Conservation (phyloP, 2,329 filamentous ascomycete genomes). For the Amauroascus verrucosus region DNA sequence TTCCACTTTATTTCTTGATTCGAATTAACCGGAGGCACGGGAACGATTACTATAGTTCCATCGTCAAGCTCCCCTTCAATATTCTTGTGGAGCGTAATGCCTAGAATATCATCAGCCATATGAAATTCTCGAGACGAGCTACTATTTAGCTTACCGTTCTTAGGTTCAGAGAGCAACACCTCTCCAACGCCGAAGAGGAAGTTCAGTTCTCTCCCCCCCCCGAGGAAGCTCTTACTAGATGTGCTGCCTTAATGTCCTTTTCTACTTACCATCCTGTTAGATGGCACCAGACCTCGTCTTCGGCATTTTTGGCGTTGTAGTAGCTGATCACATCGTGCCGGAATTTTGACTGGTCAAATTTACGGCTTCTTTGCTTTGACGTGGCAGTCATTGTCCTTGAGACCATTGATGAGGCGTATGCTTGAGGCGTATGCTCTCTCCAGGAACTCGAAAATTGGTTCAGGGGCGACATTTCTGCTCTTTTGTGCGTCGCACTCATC, state of each 20-base stretch:
- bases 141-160: constrained; percentile 15
- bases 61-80: constrained; percentile 13
- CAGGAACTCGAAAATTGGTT: background rate
- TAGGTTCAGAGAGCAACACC: constrained; percentile 10
- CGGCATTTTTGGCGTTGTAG: background rate
- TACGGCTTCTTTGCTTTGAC: constrained; percentile 6
- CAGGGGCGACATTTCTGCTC: background rate
- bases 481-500: background rate
- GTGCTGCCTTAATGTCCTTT: constrained; percentile 15
- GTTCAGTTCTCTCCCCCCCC: constrained; percentile 13
- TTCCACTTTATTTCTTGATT: constrained; percentile 11
- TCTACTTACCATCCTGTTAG: constrained; percentile 5
- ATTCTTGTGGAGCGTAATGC: constrained; percentile 9
- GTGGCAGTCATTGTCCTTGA: background rate
- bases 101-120: constrained; percentile 5
- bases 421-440: constrained; percentile 7
- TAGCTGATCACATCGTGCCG: background rate
- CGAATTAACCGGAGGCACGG: constrained; percentile 8
- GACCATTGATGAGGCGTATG: constrained; percentile 4
- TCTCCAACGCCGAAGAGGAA: constrained; percentile 18
- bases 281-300: constrained; percentile 10
- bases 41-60: constrained; percentile 17
- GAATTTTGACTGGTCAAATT: constrained; percentile 5
- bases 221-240: constrained; percentile 17
- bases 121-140: background rate